Evolutionary conservation across 805 yeast genomes (phyloP), one percentile per base, ranked within the genome.

Genomic region (Scheffersomyces ergatensis): DNA sequence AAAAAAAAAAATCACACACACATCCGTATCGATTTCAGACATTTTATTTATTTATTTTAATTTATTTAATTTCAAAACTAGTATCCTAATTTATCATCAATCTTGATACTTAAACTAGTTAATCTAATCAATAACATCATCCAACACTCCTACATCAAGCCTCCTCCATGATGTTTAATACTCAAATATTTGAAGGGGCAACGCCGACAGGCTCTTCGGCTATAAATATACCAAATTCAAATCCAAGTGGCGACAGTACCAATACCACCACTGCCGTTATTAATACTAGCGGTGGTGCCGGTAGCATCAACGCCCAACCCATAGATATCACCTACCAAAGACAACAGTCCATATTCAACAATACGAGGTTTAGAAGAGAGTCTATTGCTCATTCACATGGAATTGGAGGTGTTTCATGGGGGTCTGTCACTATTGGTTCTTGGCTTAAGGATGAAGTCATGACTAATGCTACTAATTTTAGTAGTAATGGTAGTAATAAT

Each of bases 321-420:
- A 70, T 70, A 37, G 75, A 70, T 48, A 70, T 70, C 44, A 63
- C 73, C 6, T 63, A 65, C 50, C 69, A 62, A 46, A 63, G 70
- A 38, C 68, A 67, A 41, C 66, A 65, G 33, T 60, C 70, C 15
- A 65, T 68, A 32, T 65, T 69, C 49, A 67, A 64, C 53, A 67
- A 66, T 50, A 58, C 61, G 27, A 53, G 72, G 47, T 77, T 89
- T 47, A 78, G 96, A 57, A 74, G 97, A 48, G 98, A 92, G 54
- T 82, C 90, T 43, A 81, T 93, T 43, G 97, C 97, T 23, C 98
- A 92, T 60, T 85, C 96, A 2, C 96, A 89, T 60, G 98, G 98
- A 9, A 87, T 93, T 83, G 98, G 98, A 33, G 99, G 98, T 35
- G 86, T 92, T 25, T 84, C 95, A 7, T 92, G 97, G 97, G 98